Evolutionary conservation across 768 basidiomycete genomes (phyloP), one percentile per base, ranked within the genome.

Genomic region (Leucocoprinus leucothites): DNA sequence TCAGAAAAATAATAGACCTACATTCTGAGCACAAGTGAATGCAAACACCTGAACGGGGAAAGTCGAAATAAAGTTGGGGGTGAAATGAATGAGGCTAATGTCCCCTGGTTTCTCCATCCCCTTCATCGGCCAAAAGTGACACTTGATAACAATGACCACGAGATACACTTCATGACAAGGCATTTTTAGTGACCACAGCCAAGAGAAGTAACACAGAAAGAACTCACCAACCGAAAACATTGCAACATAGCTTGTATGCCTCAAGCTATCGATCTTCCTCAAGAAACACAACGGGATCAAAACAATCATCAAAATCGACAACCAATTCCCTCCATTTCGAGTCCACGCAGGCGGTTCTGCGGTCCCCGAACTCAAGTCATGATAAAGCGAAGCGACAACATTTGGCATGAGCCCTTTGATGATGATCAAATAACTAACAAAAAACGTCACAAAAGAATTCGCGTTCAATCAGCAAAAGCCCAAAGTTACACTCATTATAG

Each of bases 21-120:
- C 94, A 65, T 96, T 96, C 77, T 96, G 94, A 13, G 90, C 81
- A 66, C 95, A 97, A 2, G 94, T 96, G 67, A 87, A 94, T 3
- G 90, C 89, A 70, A 94, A 94, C 14, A 95, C 87, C 67, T 94
- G 95, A 24, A 98, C 91, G 0, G 96, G 96, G 72, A 97, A 91
- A 1, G 85, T 93, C 13, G 88, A 81, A 14, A 95, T 71, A 64
- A 94, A 94, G 57, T 72, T 78, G 3, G 93, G 82, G 0, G 87
- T 86, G 60, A 96, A 84, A 62, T 84, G 82, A 60, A 94, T 77
- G 34, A 86, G 70, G 57, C 80, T 78, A 13, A 95, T 72, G 57
- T 92, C 84, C 13, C 92, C 91, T 6, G 71, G 76, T 1, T 76
- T 69, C 31, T 78, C 74, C 64, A 85, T 85, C 18, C 81, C 86